Percentiles rank a stretch among this genome's conserved stretches.
These are phyloP conservation scores for Diaporthe velutina DNA, from an alignment of 2,329 filamentous ascomycete genomes.

Conservation along the genomic window DNA sequence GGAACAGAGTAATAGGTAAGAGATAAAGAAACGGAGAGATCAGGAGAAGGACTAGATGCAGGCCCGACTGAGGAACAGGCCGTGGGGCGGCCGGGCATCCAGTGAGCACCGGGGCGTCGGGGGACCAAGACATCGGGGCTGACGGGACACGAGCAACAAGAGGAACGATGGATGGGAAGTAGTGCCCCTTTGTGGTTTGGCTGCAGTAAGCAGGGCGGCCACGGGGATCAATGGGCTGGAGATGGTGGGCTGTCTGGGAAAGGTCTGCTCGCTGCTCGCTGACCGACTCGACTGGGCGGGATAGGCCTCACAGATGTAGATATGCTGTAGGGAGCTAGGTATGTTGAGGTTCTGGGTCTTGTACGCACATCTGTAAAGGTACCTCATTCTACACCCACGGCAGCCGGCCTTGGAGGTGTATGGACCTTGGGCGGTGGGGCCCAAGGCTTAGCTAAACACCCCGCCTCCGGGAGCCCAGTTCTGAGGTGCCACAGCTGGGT, in stretches of 20 bases:
- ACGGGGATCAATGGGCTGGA: conserved; percentile 15
- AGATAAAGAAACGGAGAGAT: neutral
- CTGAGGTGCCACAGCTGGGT: neutral
- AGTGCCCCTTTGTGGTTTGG: neutral
- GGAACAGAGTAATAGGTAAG: neutral
- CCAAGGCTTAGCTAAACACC: neutral
- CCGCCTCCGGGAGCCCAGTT: neutral
- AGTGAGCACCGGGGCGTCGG: neutral
- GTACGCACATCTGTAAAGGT: no score
- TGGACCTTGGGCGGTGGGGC: neutral
- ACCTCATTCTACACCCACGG: no score
- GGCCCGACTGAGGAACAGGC: neutral
- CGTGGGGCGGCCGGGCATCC: no score
- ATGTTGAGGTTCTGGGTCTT: no score
- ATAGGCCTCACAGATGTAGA: no score
- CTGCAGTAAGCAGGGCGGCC: neutral
- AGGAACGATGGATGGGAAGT: neutral
- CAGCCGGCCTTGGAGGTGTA: neutral
- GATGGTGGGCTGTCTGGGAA: no score
- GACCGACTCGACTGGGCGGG: neutral
- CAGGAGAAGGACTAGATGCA: neutral
- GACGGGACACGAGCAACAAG: neutral
- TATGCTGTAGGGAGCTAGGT: no score
- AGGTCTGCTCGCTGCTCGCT: conserved; percentile 21
- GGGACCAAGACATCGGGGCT: neutral